A percentile compares a stretch with the other conserved stretches of the same genome.
phyloP scores from a whole-genome alignment of 805 yeast genomes.

The Kuraishia borneana region DNA sequence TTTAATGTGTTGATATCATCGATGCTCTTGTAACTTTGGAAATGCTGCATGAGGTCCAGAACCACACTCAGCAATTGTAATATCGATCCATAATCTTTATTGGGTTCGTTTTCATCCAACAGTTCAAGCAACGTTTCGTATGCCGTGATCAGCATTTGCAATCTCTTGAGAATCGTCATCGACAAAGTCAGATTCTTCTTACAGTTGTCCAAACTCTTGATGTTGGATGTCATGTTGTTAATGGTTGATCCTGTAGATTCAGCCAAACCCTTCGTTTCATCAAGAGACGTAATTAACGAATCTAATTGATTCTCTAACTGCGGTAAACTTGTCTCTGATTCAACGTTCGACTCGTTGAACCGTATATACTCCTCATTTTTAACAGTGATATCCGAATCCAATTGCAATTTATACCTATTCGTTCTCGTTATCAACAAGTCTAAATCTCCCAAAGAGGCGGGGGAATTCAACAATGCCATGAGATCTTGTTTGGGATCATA shows the following conservation, averaged over 20 bases:
- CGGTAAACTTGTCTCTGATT: constrained; percentile 12
- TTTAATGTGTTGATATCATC: constrained; percentile 65
- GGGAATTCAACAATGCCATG: constrained; percentile 34
- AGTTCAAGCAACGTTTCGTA: constrained; percentile 46
- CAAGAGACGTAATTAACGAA: constrained; percentile 30
- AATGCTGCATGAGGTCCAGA: constrained; percentile 57
- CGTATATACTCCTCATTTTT: constrained; percentile 24
- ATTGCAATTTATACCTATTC: constrained; percentile 33
- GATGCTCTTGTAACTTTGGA: constrained; percentile 73
- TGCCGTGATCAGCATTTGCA: constrained; percentile 78
- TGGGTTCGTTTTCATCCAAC: constrained; percentile 16
- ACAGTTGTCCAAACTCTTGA: constrained; percentile 68
- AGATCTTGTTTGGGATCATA: constrained; percentile 49
- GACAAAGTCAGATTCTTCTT: constrained; percentile 76
- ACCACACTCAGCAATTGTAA: constrained; percentile 58
- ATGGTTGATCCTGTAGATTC: constrained; percentile 49
- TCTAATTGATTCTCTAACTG: constrained; percentile 23
- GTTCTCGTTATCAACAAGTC: constrained; percentile 40
- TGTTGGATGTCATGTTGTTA: constrained; percentile 60
- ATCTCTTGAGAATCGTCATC: constrained; percentile 76
- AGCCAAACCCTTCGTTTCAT: constrained; percentile 36
- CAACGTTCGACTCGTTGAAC: constrained; percentile 9
- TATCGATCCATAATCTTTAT: constrained; percentile 37
- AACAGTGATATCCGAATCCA: constrained; percentile 32
- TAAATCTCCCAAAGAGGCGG: constrained; percentile 38